Base-by-base conservation (phyloP, 352 stramenopile species). In the Phytophthora sp. region DNA sequence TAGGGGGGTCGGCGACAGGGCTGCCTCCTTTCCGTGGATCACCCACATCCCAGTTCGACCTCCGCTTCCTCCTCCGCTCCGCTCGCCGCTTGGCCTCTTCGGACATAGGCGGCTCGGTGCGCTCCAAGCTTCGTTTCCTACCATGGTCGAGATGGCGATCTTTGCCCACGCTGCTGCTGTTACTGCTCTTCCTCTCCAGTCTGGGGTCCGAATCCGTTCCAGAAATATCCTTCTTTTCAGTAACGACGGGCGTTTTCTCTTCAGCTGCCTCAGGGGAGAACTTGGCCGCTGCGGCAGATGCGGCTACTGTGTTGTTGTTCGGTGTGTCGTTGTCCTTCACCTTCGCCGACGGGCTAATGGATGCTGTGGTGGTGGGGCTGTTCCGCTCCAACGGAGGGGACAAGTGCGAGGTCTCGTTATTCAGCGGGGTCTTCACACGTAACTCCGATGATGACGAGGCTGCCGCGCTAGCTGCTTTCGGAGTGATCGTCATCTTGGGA, bases 41-140 rank as follows among this genome's bases (percentile, higher is more conserved):
- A 24, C 85, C 85, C 7, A 93, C 82, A 62, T 95, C 87, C 87
- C 87, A 95, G 57, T 94, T 91, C 0, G 85, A 85, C 47, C 90
- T 93, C 26, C 80, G 81, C 26, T 79, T 82, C 60, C 85, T 79
- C 47, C 87, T 79, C 27, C 83, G 74, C 64, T 90, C 80, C 6
- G 83, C 78, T 39, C 85, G 79, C 4, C 80, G 79, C n/a, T 74
- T 73, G 23, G 88, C 73, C 62, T 89, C 80, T 36, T 86, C 71
- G 3, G 84, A 86, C 39, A 88, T 59, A 2, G 60, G 77, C 36
- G 63, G 45, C 21, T 74, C 63, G 7, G n/a, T 65, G 27, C 58
- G 54, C 53, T 89, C 77, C 7, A 80, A 63, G 31, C 69, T 85
- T 18, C 74, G 62, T 59, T 88, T 87, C 45, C 63, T 78, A 24